A percentile compares a stretch with the other conserved stretches of the same genome.
Evolutionary conservation across 306 rosid species (phyloP).

Genomic region (Canavalia gladiata): DNA sequence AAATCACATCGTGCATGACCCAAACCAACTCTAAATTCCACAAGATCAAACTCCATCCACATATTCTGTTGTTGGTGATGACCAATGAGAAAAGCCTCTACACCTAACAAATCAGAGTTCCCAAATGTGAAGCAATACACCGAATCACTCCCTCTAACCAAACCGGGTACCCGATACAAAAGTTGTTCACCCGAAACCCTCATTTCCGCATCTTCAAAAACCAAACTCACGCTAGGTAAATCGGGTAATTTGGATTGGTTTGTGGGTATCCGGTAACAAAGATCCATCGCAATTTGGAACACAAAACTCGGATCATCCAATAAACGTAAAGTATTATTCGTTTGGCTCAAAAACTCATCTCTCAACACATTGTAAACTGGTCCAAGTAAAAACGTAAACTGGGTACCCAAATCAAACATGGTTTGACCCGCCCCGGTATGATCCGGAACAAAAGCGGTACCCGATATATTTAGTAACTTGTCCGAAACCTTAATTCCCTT

Average conservation of each 20-base stretch:
- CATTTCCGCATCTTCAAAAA: slow-evolving; percentile 81
- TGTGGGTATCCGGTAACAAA: slow-evolving; percentile 68
- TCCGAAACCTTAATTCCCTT: slow-evolving; percentile 68
- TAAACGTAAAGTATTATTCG: slow-evolving; percentile 47
- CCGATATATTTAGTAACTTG: slow-evolving; percentile 57
- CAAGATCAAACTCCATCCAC: slow-evolving; percentile 89
- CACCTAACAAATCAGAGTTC: slow-evolving; percentile 81
- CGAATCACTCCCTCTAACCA: slow-evolving; percentile 58
- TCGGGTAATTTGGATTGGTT: slow-evolving; percentile 49
- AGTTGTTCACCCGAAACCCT: slow-evolving; percentile 59
- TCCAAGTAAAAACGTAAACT: slow-evolving; percentile 84
- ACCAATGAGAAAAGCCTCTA: slow-evolving; percentile 82
- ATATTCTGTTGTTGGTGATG: slow-evolving; percentile 87
- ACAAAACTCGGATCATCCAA: slow-evolving; percentile 70
- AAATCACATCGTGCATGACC: slow-evolving; percentile 69
- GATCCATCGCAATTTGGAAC: slow-evolving; percentile 82
- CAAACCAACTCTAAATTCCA: slow-evolving; percentile 70
- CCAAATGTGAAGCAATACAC: slow-evolving; percentile 87
- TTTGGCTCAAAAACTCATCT: slow-evolving; percentile 66
- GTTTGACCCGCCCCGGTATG: slow-evolving; percentile 94
- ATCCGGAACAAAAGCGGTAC: slow-evolving; percentile 62
- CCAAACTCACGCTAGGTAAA: slow-evolving; percentile 67
- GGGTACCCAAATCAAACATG: slow-evolving; percentile 91
- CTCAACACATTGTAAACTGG: slow-evolving; percentile 64
- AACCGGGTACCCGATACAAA: slow-evolving; percentile 65